A percentile compares a stretch with the other conserved stretches of the same genome.
Evolutionary conservation across 805 yeast genomes (phyloP).

Genomic region (Metschnikowia drakensbergensis): DNA sequence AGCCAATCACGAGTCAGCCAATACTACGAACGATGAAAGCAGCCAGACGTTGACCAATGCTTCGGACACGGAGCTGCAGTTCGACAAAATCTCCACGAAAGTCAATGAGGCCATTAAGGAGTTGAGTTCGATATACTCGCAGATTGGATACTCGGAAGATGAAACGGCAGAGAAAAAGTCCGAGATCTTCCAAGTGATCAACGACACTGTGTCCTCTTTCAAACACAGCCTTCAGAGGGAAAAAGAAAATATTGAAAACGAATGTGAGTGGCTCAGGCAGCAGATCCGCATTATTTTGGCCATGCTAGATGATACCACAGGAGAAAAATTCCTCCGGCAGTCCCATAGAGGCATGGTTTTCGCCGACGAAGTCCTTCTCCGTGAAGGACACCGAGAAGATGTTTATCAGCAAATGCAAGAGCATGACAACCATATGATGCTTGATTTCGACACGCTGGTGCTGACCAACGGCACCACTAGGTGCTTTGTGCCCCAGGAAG

Average conservation of each 20-base stretch:
- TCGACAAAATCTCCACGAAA: constrained; percentile 31
- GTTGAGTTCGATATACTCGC: constrained; percentile 45
- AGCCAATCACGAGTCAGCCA: background rate
- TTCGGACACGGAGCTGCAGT: constrained; percentile 16
- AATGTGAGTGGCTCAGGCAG: constrained; percentile 45
- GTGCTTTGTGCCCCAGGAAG: background rate
- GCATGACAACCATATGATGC: background rate
- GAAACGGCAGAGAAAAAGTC: constrained; percentile 49
- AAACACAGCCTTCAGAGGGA: constrained; percentile 24
- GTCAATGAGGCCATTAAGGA: constrained; percentile 39
- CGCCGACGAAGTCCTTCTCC: constrained; percentile 23
- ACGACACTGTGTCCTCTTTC: constrained; percentile 41
- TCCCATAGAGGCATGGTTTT: constrained; percentile 31
- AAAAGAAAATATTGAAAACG: constrained; percentile 34
- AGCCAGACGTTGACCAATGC: background rate
- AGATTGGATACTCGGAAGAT: constrained; percentile 51
- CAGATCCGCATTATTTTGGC: constrained; percentile 39
- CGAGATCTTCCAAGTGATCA: constrained; percentile 46
- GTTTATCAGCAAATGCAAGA: constrained; percentile 17
- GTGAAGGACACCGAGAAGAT: constrained; percentile 30
- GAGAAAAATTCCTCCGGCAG: constrained; percentile 21
- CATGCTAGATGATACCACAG: constrained; percentile 35
- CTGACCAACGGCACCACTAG: background rate
- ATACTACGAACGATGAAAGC: background rate
- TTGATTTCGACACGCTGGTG: constrained; percentile 3